Percentiles rank a stretch among this genome's conserved stretches.
Conservation (phyloP, 495 filamentous ascomycete genomes). For the Entonaema liquescens region DNA sequence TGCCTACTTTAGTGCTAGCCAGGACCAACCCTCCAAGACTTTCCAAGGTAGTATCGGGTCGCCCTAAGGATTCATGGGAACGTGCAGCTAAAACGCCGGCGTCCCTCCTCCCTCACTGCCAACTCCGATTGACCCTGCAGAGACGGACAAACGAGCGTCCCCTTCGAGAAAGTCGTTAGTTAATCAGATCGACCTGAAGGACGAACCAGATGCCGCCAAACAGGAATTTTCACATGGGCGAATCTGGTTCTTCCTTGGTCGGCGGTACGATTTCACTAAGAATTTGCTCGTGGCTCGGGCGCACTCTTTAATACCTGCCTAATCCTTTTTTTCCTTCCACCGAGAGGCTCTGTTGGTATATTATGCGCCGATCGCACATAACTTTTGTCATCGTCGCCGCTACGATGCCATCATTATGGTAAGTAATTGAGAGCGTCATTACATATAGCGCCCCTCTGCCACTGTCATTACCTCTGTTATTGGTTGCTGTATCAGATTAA, state of each 20-base stretch:
- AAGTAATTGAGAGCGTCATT: neutral
- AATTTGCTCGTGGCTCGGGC: conserved; percentile 11
- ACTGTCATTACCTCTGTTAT: neutral
- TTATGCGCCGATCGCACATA: conserved; percentile 12
- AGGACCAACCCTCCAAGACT: conserved; percentile 19
- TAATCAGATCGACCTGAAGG: conserved; percentile 21
- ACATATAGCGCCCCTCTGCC: conserved; percentile 1
- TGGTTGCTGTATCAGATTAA: conserved; percentile 10
- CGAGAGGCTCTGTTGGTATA: conserved; percentile 16
- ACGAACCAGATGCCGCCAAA: neutral
- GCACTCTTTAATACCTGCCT: conserved; percentile 15
- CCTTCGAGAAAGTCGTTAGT: conserved; percentile 27
- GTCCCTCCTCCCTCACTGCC: conserved; percentile 10
- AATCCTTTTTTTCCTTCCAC: conserved; percentile 7
- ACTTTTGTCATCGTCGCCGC: neutral
- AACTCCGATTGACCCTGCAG: conserved; percentile 9
- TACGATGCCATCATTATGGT: conserved; percentile 10
- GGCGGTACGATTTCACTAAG: conserved; percentile 9
- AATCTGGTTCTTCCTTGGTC: conserved; percentile 10
- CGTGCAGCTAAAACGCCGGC: conserved; percentile 24
- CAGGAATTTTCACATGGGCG: conserved; percentile 12
- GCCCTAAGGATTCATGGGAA: conserved; percentile 16
- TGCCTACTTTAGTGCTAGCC: neutral
- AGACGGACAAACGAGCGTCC: conserved; percentile 18
- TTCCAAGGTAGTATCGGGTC: conserved; percentile 12